Base-by-base conservation (phyloP, 2,329 filamentous ascomycete species). In the Emericellopsis cladophorae region DNA sequence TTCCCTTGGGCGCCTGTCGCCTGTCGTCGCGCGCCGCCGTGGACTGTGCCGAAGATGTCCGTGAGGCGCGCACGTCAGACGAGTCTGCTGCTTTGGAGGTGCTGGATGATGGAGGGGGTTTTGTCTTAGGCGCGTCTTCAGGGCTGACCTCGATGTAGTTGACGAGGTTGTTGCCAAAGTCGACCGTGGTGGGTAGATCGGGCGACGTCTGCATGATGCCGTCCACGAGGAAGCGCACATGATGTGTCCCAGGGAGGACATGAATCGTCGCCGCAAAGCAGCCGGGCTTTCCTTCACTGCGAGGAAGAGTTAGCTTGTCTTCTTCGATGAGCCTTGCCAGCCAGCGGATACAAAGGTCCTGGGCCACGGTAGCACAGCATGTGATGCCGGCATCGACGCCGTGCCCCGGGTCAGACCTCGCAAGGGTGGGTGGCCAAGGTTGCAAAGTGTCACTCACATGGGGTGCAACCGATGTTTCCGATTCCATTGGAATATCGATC, bases 401-500 rank as follows among this genome's bases (percentile, higher is more conserved):
- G 26, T 29, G 26, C 26, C 6, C 26, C 26, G 9, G 26, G 12
- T 9, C 9, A 12, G 12, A 29, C 26, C 26, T 9, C 12, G 26
- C 26, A 12, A 29, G 26, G 26, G 26, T 29, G 26, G 8, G 3
- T 29, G 26, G 26, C 15, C 18, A 18, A 36, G 22, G 26, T 21
- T 21, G 18, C 18, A 21, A 14, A 29, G 22, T 14, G 31, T 31
- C 9, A 78, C 83, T 76, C 75, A 94, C 88, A 86, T 81, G 60
- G 76, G 80, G 60, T 88, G 79, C 55, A 98, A 68, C 51, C 84
- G 78, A 58, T 89, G 93, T 64, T 96, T 96, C 58, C 84, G 82
- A 62, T 93, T 88, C 92, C 92, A 98, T 58, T 90, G 85, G 52
- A 94, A 93, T 56, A 96, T 95, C 16, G 92, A 96, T 48, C 90